A percentile compares a stretch with the other conserved stretches of the same genome.
These are phyloP conservation scores for Penicillium sp. DNA, from an alignment of 2,329 filamentous ascomycete species.

Conservation along the genomic window DNA sequence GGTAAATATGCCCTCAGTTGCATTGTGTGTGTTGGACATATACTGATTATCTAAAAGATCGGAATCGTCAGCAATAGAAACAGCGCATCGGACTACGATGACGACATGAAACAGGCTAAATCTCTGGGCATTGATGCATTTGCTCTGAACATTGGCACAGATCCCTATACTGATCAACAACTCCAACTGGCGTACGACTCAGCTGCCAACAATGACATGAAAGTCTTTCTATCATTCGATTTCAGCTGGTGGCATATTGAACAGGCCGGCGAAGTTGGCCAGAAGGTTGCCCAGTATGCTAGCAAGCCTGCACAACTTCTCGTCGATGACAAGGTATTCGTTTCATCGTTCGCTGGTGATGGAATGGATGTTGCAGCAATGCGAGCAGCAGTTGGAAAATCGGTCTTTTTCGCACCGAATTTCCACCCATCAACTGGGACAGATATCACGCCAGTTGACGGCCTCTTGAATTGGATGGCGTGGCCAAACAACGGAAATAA, in stretches of 20 bases:
- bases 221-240: slow-evolving; percentile 51
- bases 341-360: slow-evolving; percentile 47
- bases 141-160: slow-evolving; percentile 44
- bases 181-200: slow-evolving; percentile 44
- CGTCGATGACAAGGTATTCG: slow-evolving; percentile 44
- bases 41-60: slow-evolving; percentile 26
- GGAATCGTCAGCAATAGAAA: slow-evolving; percentile 39
- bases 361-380: slow-evolving; percentile 39
- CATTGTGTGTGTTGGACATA: no score
- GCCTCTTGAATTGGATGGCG: slow-evolving; percentile 39
- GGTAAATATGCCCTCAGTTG: slow-evolving; percentile 16
- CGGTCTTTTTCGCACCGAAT: slow-evolving; percentile 45
- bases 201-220: slow-evolving; percentile 41
- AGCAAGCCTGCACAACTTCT: slow-evolving; percentile 41
- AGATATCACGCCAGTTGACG: slow-evolving; percentile 34
- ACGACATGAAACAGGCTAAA: slow-evolving; percentile 42
- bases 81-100: slow-evolving; percentile 41
- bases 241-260: slow-evolving; percentile 43
- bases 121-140: slow-evolving; percentile 42
- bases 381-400: slow-evolving; percentile 34
- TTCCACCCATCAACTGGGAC: slow-evolving; percentile 38
- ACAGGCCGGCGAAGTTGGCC: slow-evolving; percentile 36
- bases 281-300: slow-evolving; percentile 43
- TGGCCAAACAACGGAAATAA: slow-evolving; percentile 42
- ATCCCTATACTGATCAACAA: slow-evolving; percentile 39